Conservation (phyloP, 2,329 filamentous ascomycete species). For the Neofusicoccum cordaticola region DNA sequence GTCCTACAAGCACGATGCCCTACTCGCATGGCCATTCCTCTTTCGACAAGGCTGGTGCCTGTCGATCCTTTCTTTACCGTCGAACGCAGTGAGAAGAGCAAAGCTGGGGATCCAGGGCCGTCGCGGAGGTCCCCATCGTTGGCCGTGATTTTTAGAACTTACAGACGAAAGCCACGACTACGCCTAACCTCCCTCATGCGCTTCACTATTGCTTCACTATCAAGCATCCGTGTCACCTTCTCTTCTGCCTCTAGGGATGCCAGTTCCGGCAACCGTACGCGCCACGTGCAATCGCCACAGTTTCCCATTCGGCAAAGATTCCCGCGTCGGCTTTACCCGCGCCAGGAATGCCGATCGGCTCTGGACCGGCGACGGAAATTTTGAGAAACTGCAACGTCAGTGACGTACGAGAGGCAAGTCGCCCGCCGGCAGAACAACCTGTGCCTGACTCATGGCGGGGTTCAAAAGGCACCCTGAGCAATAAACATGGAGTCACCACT, state of each 20-base stretch:
- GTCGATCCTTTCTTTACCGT: background rate
- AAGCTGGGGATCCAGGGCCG: background rate
- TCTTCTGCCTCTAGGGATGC: background rate
- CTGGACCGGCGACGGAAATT: background rate
- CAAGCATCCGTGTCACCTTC: too few species aligned
- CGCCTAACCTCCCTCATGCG: too few species aligned
- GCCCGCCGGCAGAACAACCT: background rate
- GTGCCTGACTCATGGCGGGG: conserved; percentile 7
- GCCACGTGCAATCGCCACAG: conserved; percentile 8
- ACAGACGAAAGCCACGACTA: too few species aligned
- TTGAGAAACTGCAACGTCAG: background rate
- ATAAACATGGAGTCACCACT: background rate
- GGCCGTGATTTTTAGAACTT: too few species aligned
- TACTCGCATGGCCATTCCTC: background rate
- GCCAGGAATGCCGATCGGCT: background rate
- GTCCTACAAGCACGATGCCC: background rate
- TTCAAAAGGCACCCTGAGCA: background rate
- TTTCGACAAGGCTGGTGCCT: background rate
- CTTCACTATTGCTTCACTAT: too few species aligned
- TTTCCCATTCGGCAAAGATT: conserved; percentile 1
- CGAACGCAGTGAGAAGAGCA: background rate
- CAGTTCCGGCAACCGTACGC: background rate
- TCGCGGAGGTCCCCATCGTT: background rate
- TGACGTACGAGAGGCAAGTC: conserved; percentile 2
- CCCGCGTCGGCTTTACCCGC: background rate